Conservation (phyloP, 1,284 basidiomycete species). For the Pholiota adiposa region DNA sequence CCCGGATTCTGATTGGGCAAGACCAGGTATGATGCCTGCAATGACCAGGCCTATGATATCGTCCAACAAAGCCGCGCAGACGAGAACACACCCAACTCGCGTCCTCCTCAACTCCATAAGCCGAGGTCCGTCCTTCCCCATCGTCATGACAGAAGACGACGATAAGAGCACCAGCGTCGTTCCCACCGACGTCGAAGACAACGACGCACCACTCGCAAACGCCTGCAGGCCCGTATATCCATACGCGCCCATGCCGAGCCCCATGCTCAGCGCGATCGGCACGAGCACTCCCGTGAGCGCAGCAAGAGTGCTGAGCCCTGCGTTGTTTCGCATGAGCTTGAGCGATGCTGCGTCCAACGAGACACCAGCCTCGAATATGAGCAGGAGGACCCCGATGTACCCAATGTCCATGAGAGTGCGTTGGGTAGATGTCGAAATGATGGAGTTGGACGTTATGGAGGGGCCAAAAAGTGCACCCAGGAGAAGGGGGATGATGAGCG, state of each 20-base stretch:
- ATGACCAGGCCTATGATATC: conserved; percentile 43
- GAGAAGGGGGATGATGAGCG: conserved; percentile 31
- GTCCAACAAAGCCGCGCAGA: conserved; percentile 44
- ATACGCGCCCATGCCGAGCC: conserved; percentile 37
- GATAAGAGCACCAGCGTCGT: conserved; percentile 42
- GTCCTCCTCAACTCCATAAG: conserved; percentile 31
- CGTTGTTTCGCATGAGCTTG: conserved; percentile 34
- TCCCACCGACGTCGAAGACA: conserved; percentile 45
- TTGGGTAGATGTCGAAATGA: conserved; percentile 35
- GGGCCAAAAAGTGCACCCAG: conserved; percentile 36
- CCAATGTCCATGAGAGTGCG: conserved; percentile 35
- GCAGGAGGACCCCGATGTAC: conserved; percentile 39
- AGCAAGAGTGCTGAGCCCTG: conserved; percentile 34
- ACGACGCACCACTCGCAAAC: conserved; percentile 42
- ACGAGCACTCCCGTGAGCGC: conserved; percentile 41
- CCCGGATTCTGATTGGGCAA: conserved; percentile 25
- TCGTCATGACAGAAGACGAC: conserved; percentile 16
- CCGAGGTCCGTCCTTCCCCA: neutral
- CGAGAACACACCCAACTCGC: conserved; percentile 37
- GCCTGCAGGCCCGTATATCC: conserved; percentile 35
- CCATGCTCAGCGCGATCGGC: conserved; percentile 40
- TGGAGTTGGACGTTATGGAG: conserved; percentile 32
- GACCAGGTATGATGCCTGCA: conserved; percentile 38
- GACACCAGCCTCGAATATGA: conserved; percentile 42
- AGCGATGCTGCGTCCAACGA: conserved; percentile 34